These are phyloP conservation scores for Ceratocystis lukuohia DNA, from an alignment of 2,329 filamentous ascomycete species.

Conservation along the genomic window DNA sequence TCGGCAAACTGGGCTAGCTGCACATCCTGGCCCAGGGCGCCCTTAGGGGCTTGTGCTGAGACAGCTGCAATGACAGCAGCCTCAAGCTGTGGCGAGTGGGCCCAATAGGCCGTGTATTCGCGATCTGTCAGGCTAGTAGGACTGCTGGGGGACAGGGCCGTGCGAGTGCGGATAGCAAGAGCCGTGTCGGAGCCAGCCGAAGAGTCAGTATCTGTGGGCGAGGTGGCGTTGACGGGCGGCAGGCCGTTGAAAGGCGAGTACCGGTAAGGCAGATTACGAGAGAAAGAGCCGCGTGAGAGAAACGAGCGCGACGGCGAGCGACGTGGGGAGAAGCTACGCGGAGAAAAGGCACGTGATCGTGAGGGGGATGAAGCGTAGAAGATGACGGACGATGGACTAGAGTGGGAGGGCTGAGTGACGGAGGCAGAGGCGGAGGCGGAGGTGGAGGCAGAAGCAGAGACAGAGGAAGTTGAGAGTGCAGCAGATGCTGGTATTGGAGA, in stretches of 20 bases:
- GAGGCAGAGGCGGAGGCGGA: background rate
- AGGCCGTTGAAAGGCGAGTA: background rate
- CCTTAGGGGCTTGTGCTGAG: background rate
- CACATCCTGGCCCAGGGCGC: slow-evolving; percentile 8
- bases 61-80: slow-evolving; percentile 8
- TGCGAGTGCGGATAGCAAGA: slow-evolving; percentile 10
- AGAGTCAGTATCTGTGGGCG: background rate
- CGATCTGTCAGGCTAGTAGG: slow-evolving; percentile 11
- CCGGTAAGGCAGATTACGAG: background rate
- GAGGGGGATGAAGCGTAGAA: background rate
- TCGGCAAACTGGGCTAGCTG: slow-evolving; percentile 11
- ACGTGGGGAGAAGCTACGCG: background rate
- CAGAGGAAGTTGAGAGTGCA: background rate
- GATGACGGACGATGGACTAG: background rate
- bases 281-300: background rate
- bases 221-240: background rate
- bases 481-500: too few species aligned
- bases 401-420: background rate
- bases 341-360: background rate
- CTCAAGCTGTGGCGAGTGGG: slow-evolving; percentile 13
- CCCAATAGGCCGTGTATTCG: slow-evolving; percentile 8
- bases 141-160: slow-evolving; percentile 10
- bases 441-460: background rate
- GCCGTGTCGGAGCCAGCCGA: background rate
- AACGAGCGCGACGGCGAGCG: background rate